Base-by-base conservation (phyloP, 345 rosid species). In the Euphorbia lathyris region DNA sequence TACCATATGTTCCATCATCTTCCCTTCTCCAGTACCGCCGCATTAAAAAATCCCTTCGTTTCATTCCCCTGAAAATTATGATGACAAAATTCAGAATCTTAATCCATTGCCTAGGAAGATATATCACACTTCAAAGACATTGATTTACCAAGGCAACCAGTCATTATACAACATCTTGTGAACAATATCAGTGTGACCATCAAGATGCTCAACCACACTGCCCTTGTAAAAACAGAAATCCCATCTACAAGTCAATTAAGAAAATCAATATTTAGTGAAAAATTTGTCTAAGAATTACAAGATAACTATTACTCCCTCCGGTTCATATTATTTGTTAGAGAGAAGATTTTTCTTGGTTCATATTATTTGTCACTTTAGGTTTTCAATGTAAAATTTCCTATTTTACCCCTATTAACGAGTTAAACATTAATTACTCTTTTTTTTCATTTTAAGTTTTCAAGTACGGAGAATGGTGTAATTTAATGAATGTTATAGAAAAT, bases 11-110 rank as follows among this genome's bases (percentile, higher is more conserved):
- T 65, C 98, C 97, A 71, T 89, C 97, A 75, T 89, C 97, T 83
- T 93, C 98, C 82, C 98, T 86, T 83, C 98, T 88, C 98, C 98
- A 93, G 72, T 89, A 93, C 68, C 97, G 94, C 43, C 88, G 86
- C 81, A 93, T 79, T 72, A 85, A 82, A 67, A 93, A 82, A 77
- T 93, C 98, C 81, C 98, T 82, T 63, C 84, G 74, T 69, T 81
- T 88, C 90, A 91, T 88, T 74, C 96, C 96, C 98, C 97, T 91
- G 74, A 66, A 81, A 74, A 69, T 63, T 57, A 72, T 19, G 40
- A 16, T 17, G 48, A 75, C 65, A 27, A 78, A 69, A 34, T 34
- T 29, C 55, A 72, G 58, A 65, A 53, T 20, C 42, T 63, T 34
- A 10, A 29, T 26, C 20, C 42, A 47, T 27, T 38, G 50, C 63